phyloP scores from a whole-genome alignment of 257 asterid genomes.

The Plantago ovata region DNA sequence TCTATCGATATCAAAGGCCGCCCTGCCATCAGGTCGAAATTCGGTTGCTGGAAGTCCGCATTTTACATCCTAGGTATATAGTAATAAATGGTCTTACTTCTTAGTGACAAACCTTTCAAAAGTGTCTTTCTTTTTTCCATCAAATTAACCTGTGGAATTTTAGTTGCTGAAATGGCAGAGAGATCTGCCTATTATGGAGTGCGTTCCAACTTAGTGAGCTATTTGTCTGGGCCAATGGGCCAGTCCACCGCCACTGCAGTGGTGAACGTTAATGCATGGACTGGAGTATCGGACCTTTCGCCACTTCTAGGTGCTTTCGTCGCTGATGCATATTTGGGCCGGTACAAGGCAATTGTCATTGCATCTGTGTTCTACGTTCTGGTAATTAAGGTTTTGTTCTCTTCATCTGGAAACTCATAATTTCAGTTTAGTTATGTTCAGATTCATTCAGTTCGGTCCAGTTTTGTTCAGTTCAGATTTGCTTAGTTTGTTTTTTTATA shows the following conservation, averaged over 20 bases:
- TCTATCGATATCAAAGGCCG: no score
- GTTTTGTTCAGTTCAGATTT: no score
- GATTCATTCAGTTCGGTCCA: no score
- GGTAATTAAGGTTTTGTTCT: no score
- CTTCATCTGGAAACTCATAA: no score
- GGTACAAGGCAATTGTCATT: not conserved
- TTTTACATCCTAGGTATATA: slow-evolving; percentile 31
- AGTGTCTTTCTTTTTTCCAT: no score
- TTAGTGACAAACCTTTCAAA: no score
- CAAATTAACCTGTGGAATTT: not conserved
- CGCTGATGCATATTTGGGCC: not conserved
- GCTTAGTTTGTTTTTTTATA: no score
- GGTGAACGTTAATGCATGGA: slow-evolving; percentile 3
- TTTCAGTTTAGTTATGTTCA: no score
- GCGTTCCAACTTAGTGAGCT: not conserved
- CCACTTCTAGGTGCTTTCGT: not conserved
- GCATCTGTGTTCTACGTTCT: not conserved
- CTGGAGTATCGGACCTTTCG: not conserved
- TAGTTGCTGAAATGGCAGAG: slow-evolving; percentile 1
- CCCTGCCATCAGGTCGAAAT: no score
- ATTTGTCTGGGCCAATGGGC: slow-evolving; percentile 4
- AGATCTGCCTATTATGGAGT: slow-evolving; percentile 3
- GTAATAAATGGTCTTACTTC: no score
- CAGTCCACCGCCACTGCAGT: not conserved
- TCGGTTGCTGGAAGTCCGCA: slow-evolving; percentile 24